Evolutionary conservation across 140 eudicot species (phyloP).

Genomic region (Cichorium intybus): DNA sequence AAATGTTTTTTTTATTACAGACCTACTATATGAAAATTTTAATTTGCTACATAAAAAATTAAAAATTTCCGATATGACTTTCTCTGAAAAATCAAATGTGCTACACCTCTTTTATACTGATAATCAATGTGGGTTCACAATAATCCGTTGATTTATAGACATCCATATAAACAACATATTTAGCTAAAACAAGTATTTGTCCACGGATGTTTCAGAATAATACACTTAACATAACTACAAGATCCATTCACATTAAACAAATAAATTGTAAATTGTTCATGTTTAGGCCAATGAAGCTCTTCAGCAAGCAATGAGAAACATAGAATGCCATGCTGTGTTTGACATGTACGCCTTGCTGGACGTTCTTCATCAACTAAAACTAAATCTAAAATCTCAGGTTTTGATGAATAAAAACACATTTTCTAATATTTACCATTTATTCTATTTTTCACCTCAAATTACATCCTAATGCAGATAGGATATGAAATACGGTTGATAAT

Average conservation of each 20-base stretch:
- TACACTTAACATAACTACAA: too few species aligned
- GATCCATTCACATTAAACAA: neutral
- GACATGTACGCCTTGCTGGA: constrained; percentile 67
- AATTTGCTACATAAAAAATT: neutral
- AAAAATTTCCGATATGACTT: neutral
- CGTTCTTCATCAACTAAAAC: constrained; percentile 54
- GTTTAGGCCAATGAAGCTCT: constrained; percentile 39
- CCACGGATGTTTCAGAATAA: neutral
- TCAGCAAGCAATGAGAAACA: constrained; percentile 55
- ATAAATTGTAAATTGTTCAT: neutral
- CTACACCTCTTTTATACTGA: too few species aligned
- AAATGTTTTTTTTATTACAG: too few species aligned
- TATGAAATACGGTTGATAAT: constrained; percentile 48
- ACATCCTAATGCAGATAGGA: constrained; percentile 34
- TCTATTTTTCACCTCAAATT: neutral
- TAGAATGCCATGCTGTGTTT: constrained; percentile 56
- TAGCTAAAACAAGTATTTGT: neutral
- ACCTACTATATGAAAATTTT: too few species aligned
- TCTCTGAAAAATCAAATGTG: neutral
- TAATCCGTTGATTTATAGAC: too few species aligned
- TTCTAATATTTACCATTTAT: constrained; percentile 1
- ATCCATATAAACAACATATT: too few species aligned
- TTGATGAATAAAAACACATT: neutral
- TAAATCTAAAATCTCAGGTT: constrained; percentile 55
- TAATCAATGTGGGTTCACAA: too few species aligned